Evolutionary conservation across 257 asterid species (phyloP).

Genomic region (Nicotiana undulata): DNA sequence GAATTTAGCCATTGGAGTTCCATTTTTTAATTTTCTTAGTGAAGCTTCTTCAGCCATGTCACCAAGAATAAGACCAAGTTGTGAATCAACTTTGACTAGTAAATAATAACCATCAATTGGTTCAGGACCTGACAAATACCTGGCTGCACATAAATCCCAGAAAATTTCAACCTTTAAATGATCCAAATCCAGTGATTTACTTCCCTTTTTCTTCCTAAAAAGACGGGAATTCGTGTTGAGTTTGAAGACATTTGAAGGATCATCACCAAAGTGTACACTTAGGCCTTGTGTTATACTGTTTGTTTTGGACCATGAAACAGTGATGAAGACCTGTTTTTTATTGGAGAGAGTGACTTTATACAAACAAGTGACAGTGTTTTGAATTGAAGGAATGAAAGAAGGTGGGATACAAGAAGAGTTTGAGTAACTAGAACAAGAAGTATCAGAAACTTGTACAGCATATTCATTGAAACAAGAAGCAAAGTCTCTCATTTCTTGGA

Average conservation of each 20-base stretch:
- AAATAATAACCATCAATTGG: slow-evolving; percentile 60
- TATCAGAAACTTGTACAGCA: slow-evolving; percentile 58
- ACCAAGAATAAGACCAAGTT: slow-evolving; percentile 45
- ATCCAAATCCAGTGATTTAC: slow-evolving; percentile 36
- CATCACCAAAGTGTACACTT: slow-evolving; percentile 32
- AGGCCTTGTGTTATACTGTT: slow-evolving; percentile 32
- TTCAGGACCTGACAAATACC: slow-evolving; percentile 61
- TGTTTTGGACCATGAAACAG: slow-evolving; percentile 58
- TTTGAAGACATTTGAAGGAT: slow-evolving; percentile 33
- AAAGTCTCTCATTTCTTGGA: slow-evolving; percentile 50
- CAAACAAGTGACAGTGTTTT: slow-evolving; percentile 46
- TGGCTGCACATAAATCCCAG: slow-evolving; percentile 73
- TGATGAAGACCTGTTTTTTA: slow-evolving; percentile 28
- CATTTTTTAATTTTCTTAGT: slow-evolving; percentile 22
- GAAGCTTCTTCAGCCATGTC: slow-evolving; percentile 41
- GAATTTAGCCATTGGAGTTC: slow-evolving; percentile 32
- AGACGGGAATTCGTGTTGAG: slow-evolving; percentile 53
- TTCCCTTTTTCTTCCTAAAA: slow-evolving; percentile 60
- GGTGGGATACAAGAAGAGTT: slow-evolving; percentile 48
- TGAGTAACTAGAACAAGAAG: slow-evolving; percentile 54
- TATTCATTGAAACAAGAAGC: slow-evolving; percentile 61
- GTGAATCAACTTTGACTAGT: slow-evolving; percentile 45
- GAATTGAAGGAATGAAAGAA: slow-evolving; percentile 40
- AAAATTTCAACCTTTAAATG: slow-evolving; percentile 31
- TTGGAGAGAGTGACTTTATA: slow-evolving; percentile 43